phyloP scores from a whole-genome alignment of 495 filamentous ascomycete genomes.

The Pyrenula aspistea region DNA sequence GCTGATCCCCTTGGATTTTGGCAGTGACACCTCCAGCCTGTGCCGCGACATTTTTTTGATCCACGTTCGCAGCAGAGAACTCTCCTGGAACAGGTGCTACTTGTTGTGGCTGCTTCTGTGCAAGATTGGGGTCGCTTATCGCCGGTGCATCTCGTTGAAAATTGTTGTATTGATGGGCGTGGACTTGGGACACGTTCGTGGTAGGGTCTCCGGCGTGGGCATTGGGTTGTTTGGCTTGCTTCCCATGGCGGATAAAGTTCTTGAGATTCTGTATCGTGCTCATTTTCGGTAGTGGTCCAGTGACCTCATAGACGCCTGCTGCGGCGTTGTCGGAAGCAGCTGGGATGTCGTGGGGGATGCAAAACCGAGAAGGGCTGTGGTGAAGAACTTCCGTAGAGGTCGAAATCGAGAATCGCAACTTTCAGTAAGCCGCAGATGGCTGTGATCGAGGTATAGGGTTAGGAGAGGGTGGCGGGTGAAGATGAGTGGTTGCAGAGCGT shows the following conservation, averaged over 20 bases:
- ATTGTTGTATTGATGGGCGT: conserved; percentile 50
- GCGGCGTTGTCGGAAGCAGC: background rate
- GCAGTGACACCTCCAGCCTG: conserved; percentile 50
- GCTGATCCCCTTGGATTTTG: conserved; percentile 33
- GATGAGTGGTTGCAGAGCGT: background rate
- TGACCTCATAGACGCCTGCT: background rate
- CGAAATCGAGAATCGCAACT: background rate
- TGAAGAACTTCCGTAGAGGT: too few relatives aligned
- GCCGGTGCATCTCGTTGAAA: conserved; percentile 29
- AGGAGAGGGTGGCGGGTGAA: background rate
- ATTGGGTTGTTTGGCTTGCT: conserved; percentile 70
- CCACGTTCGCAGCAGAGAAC: conserved; percentile 46
- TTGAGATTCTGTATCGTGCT: conserved; percentile 84
- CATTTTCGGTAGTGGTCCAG: conserved; percentile 31
- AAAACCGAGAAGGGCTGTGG: background rate
- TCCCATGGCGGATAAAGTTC: conserved; percentile 98
- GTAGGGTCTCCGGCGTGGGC: conserved; percentile 51
- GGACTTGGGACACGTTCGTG: conserved; percentile 52
- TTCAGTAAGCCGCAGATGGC: background rate
- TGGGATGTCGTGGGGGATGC: background rate
- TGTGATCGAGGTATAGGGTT: background rate
- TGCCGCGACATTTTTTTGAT: conserved; percentile 50
- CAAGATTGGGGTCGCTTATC: conserved; percentile 34
- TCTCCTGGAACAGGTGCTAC: conserved; percentile 14
- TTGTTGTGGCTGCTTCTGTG: conserved; percentile 27